These are phyloP conservation scores for Saturnispora hagleri DNA, from an alignment of 805 yeast genomes.

Conservation along the genomic window DNA sequence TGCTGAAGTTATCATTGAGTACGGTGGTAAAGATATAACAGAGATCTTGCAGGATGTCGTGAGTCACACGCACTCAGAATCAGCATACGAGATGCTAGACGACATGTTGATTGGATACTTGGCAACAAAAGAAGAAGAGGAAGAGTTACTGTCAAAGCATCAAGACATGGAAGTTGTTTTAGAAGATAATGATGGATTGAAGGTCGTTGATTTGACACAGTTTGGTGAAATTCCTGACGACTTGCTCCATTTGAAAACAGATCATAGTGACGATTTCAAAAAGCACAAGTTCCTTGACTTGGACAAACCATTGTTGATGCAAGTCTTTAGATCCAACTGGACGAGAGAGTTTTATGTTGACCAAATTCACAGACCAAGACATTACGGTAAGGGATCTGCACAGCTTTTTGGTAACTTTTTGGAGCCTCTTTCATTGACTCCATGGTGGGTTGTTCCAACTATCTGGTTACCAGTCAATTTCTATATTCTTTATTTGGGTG, in stretches of 20 bases:
- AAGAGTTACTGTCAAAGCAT: conserved; percentile 50
- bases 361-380: conserved; percentile 97
- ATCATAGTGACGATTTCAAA: conserved; percentile 56
- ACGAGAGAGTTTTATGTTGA: conserved; percentile 85
- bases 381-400: conserved; percentile 95
- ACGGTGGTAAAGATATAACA: conserved; percentile 58
- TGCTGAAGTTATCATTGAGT: conserved; percentile 43
- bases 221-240: conserved; percentile 67
- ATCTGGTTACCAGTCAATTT: conserved; percentile 82
- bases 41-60: conserved; percentile 61
- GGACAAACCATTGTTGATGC: conserved; percentile 69
- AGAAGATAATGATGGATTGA: conserved; percentile 14
- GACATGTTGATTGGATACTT: conserved; percentile 72
- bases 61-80: conserved; percentile 74
- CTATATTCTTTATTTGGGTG: conserved; percentile 52
- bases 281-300: conserved; percentile 84
- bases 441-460: conserved; percentile 89
- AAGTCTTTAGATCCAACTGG: conserved; percentile 69
- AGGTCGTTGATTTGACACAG: conserved; percentile 40
- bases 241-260: conserved; percentile 69
- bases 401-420: conserved; percentile 90
- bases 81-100: conserved; percentile 85
- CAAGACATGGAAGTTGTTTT: conserved; percentile 39
- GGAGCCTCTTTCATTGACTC: conserved; percentile 83
- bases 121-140: conserved; percentile 74